phyloP scores from a whole-genome alignment of 2,329 filamentous ascomycete species.

The Sporothrix phasma region DNA sequence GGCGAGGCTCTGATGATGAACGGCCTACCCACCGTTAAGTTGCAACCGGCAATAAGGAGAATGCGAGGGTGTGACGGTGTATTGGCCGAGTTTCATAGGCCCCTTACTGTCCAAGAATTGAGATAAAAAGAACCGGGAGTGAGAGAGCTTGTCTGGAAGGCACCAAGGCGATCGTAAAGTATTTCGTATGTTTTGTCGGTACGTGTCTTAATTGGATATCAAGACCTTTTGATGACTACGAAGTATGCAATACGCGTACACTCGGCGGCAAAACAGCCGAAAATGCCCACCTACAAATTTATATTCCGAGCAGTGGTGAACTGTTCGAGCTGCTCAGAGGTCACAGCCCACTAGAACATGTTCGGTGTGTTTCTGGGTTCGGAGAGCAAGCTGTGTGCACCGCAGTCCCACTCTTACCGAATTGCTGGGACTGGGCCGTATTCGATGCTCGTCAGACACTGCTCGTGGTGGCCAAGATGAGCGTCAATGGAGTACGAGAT shows the following conservation, averaged over 20 bases:
- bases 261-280: background rate
- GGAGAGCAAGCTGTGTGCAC: too few relatives aligned
- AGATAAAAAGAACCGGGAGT: background rate
- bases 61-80: too few relatives aligned
- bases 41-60: background rate
- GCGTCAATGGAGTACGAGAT: background rate
- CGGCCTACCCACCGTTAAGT: background rate
- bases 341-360: too few relatives aligned
- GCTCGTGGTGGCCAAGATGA: background rate
- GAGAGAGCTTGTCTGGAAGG: background rate
- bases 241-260: background rate
- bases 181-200: background rate
- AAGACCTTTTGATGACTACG: too few relatives aligned
- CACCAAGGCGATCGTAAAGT: background rate
- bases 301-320: background rate
- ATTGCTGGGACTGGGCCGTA: background rate
- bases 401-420: background rate
- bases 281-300: background rate
- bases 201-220: too few relatives aligned
- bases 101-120: background rate
- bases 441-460: background rate
- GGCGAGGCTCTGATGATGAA: background rate
- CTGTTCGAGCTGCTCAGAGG: background rate
- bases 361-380: too few relatives aligned
- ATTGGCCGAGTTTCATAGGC: background rate